A percentile compares a stretch with the other conserved stretches of the same genome.
phyloP scores from a whole-genome alignment of 2,329 filamentous ascomycete species.

The Penicillium griseofulvum region DNA sequence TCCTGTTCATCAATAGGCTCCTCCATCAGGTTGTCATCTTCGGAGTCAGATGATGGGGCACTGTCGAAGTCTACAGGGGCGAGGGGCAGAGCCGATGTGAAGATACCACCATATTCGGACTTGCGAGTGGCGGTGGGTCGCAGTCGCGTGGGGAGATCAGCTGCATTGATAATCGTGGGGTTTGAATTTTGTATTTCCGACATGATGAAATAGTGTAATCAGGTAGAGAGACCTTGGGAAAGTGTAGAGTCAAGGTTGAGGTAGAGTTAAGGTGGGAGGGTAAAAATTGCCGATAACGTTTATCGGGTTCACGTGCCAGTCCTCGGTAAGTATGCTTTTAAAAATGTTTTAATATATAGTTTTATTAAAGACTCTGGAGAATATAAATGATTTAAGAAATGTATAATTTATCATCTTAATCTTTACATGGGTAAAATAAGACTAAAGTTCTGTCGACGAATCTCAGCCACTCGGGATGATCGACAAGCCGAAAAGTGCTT shows the following conservation, averaged over 20 bases:
- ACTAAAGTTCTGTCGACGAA: neutral
- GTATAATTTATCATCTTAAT: too few relatives aligned
- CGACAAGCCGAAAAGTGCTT: neutral
- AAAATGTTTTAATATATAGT: neutral
- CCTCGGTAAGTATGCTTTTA: neutral
- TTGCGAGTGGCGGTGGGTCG: conserved; percentile 43
- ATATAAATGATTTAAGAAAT: too few relatives aligned
- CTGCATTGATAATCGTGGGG: conserved; percentile 83
- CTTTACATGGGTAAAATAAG: neutral
- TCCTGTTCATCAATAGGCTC: conserved; percentile 97
- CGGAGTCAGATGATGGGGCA: conserved; percentile 34
- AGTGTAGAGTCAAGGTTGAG: neutral
- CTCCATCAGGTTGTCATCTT: conserved; percentile 59
- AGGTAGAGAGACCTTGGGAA: neutral
- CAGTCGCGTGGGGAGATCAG: conserved; percentile 80
- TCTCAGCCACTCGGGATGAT: conserved; percentile 2
- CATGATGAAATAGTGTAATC: conserved; percentile 21
- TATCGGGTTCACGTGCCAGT: neutral
- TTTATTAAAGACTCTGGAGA: too few relatives aligned
- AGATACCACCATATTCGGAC: conserved; percentile 43
- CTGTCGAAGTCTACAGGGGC: conserved; percentile 44
- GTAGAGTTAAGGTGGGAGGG: neutral
- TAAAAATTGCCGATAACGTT: conserved; percentile 5
- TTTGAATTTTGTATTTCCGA: conserved; percentile 60
- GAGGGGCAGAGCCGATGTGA: conserved; percentile 53